Evolutionary conservation across 371 early-diverging fungal species (phyloP).

Genomic region (Mucor irregularis): DNA sequence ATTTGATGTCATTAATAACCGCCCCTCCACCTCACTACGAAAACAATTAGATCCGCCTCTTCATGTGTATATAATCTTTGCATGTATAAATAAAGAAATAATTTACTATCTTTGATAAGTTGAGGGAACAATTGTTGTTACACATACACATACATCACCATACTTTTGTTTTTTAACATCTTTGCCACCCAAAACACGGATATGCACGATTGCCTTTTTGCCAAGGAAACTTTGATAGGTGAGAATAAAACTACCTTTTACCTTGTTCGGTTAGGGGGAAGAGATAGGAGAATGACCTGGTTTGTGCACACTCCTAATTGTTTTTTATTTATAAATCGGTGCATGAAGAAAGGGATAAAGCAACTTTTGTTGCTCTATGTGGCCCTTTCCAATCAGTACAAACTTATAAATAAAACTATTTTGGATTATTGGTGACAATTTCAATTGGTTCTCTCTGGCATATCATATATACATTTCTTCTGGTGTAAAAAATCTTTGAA

Average conservation of each 20-base stretch:
- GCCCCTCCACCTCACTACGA: constrained; percentile 13
- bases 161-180: background rate
- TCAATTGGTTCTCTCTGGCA: too few relatives aligned
- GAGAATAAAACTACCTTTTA: background rate
- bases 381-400: too few relatives aligned
- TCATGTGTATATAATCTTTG: too few relatives aligned
- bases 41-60: background rate
- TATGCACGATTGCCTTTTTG: constrained; percentile 1
- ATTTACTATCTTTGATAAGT: too few relatives aligned
- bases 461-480: too few relatives aligned
- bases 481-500: too few relatives aligned
- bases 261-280: background rate
- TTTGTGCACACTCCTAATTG: background rate
- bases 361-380: too few relatives aligned
- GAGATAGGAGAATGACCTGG: background rate
- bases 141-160: background rate
- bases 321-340: background rate
- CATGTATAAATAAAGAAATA: background rate
- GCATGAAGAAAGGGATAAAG: background rate
- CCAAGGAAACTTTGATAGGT: background rate
- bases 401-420: too few relatives aligned
- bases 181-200: background rate
- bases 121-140: background rate
- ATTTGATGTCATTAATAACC: constrained; percentile 10
- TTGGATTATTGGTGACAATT: too few relatives aligned